Evolutionary conservation across 768 basidiomycete genomes (phyloP).

Genomic region (Hypholoma fasciculare): DNA sequence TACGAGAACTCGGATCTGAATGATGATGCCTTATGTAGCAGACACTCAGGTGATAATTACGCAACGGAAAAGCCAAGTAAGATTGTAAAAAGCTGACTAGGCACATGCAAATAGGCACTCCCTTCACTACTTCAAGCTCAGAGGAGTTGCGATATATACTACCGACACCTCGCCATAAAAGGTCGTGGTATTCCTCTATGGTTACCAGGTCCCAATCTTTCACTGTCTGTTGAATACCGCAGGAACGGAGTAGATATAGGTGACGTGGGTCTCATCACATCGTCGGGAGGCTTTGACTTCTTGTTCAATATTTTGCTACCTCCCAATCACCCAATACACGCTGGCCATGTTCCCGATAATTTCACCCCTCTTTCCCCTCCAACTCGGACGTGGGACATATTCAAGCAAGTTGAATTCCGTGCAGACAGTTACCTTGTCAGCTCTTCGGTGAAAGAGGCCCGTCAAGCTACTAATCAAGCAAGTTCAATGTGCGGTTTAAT

Average conservation of each 20-base stretch:
- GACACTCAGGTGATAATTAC: too few species aligned
- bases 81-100: too few species aligned
- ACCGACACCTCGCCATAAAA: slow-evolving; percentile 13
- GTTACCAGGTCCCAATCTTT: slow-evolving; percentile 15
- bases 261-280: slow-evolving; percentile 19
- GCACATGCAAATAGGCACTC: too few species aligned
- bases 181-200: slow-evolving; percentile 17
- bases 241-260: slow-evolving; percentile 15
- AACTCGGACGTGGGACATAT: slow-evolving; percentile 5
- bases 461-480: neutral
- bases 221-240: slow-evolving; percentile 12
- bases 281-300: slow-evolving; percentile 16
- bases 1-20: too few species aligned
- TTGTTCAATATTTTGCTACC: slow-evolving; percentile 19
- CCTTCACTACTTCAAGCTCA: neutral
- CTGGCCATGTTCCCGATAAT: slow-evolving; percentile 9
- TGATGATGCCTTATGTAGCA: too few species aligned
- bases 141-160: slow-evolving; percentile 16
- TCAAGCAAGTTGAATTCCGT: slow-evolving; percentile 3
- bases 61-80: too few species aligned
- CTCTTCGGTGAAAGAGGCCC: slow-evolving; percentile 5
- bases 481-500: slow-evolving; percentile 1
- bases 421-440: slow-evolving; percentile 11
- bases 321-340: slow-evolving; percentile 13
- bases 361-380: slow-evolving; percentile 7